These are phyloP conservation scores for Fusarium pseudonygamai DNA, from an alignment of 2,329 filamentous ascomycete genomes.

Conservation along the genomic window DNA sequence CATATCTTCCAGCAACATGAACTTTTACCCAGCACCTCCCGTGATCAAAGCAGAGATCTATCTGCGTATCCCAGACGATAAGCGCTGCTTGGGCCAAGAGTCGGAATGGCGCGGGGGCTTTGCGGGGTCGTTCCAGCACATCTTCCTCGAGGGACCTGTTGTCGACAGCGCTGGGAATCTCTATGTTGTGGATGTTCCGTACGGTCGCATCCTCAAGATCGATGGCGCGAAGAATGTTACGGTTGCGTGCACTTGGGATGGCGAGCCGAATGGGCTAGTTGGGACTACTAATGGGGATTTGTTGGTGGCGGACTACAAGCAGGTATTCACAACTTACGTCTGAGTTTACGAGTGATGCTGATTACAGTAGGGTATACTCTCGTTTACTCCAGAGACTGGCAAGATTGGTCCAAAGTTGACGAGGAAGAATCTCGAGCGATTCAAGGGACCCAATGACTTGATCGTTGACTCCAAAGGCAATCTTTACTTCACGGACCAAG, in stretches of 20 bases:
- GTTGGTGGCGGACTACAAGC: constrained; percentile 54
- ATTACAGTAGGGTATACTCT: constrained; percentile 47
- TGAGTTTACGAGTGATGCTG: not conserved
- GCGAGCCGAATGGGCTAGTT: constrained; percentile 53
- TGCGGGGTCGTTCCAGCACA: constrained; percentile 47
- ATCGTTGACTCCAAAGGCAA: constrained; percentile 50
- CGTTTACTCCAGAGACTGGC: constrained; percentile 45
- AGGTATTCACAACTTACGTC: constrained; percentile 37
- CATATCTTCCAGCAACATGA: constrained; percentile 38
- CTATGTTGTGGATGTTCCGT: constrained; percentile 52
- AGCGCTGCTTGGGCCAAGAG: constrained; percentile 45
- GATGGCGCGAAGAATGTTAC: constrained; percentile 42
- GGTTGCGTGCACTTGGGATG: constrained; percentile 50
- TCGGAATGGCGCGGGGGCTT: constrained; percentile 53
- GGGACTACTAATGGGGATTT: constrained; percentile 47
- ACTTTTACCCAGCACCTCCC: constrained; percentile 48
- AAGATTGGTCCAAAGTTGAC: constrained; percentile 46
- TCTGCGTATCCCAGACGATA: constrained; percentile 48
- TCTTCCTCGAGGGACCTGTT: constrained; percentile 53
- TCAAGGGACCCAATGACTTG: constrained; percentile 56
- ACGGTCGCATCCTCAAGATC: constrained; percentile 51
- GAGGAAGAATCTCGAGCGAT: constrained; percentile 52
- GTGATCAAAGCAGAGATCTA: constrained; percentile 49
- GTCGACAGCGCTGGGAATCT: constrained; percentile 46
- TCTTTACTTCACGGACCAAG: constrained; percentile 57